Evolutionary conservation across 2,329 filamentous ascomycete genomes (phyloP).

Genomic region (Phaeoacremonium minimum): DNA sequence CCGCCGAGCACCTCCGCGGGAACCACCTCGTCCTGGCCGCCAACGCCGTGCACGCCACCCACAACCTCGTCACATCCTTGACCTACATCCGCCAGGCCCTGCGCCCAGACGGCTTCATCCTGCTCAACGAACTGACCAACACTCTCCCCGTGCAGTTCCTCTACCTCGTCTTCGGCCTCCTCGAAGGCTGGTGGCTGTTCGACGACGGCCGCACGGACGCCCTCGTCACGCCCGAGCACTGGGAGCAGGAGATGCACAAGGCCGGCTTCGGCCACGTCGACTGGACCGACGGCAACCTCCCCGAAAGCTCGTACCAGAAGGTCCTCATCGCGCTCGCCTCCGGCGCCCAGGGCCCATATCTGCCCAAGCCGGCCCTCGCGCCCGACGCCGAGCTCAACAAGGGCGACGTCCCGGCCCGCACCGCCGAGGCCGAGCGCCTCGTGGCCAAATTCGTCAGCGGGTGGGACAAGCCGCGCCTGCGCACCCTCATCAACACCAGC

Average conservation of each 20-base stretch:
- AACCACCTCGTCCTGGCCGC: conserved; percentile 26
- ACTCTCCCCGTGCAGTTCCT: conserved; percentile 19
- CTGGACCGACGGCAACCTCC: conserved; percentile 19
- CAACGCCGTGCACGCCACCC: conserved; percentile 29
- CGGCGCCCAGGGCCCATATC: neutral
- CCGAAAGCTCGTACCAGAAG: neutral
- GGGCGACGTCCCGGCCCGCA: neutral
- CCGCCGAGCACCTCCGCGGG: conserved; percentile 13
- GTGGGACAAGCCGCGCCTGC: neutral
- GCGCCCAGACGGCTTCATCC: conserved; percentile 24
- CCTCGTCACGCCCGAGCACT: conserved; percentile 12
- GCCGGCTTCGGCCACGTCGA: conserved; percentile 21
- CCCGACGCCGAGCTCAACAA: neutral
- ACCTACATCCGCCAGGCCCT: conserved; percentile 18
- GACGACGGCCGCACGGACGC: conserved; percentile 20
- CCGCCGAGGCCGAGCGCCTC: neutral
- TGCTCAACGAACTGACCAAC: conserved; percentile 27
- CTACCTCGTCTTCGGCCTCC: conserved; percentile 28
- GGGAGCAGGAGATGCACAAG: conserved; percentile 16
- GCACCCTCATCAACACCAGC: too few species aligned
- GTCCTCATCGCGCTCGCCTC: conserved; percentile 2
- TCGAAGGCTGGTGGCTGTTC: conserved; percentile 34
- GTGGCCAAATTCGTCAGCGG: neutral
- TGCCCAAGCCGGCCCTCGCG: neutral
- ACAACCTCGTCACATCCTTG: conserved; percentile 10